A percentile compares a stretch with the other conserved stretches of the same genome.
Evolutionary conservation across 2,329 filamentous ascomycete species (phyloP).

Genomic region (Chlorencoelia australis): DNA sequence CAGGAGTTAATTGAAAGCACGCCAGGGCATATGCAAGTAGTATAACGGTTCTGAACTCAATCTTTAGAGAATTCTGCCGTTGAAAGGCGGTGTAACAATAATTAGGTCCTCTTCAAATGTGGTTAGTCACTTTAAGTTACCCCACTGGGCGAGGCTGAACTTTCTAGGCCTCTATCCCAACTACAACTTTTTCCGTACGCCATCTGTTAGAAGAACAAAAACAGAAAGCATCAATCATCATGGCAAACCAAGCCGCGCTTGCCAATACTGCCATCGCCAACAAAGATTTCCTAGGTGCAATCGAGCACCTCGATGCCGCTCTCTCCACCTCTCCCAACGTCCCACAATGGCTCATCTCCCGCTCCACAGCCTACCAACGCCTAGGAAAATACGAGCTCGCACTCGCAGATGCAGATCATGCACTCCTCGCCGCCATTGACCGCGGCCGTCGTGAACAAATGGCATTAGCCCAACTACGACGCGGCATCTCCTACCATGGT

Average conservation of each 20-base stretch:
- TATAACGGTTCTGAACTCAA: too few relatives aligned
- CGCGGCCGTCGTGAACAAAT: slow-evolving; percentile 69
- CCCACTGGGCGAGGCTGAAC: too few relatives aligned
- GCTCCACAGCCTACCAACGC: slow-evolving; percentile 68
- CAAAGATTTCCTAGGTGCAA: slow-evolving; percentile 56
- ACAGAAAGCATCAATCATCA: too few relatives aligned
- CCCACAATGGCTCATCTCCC: slow-evolving; percentile 71
- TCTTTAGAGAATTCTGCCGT: too few relatives aligned
- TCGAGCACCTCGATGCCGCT: slow-evolving; percentile 58
- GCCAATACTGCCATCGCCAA: slow-evolving; percentile 50
- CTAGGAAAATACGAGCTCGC: slow-evolving; percentile 51
- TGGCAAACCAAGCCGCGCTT: slow-evolving; percentile 40
- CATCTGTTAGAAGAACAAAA: too few relatives aligned
- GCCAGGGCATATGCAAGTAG: too few relatives aligned
- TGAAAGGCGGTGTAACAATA: too few relatives aligned
- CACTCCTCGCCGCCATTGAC: slow-evolving; percentile 49
- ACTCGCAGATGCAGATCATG: slow-evolving; percentile 59
- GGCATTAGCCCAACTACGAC: slow-evolving; percentile 70
- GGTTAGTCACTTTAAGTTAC: too few relatives aligned
- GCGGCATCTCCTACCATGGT: slow-evolving; percentile 63
- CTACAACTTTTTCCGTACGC: neutral
- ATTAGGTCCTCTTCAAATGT: too few relatives aligned
- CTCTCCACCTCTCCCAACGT: slow-evolving; percentile 56
- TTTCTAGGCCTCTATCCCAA: neutral
- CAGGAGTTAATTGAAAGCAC: too few relatives aligned